phyloP scores from a whole-genome alignment of 225 moss, liverwort and hornwort genomes.

The Physcomitrium patens region DNA sequence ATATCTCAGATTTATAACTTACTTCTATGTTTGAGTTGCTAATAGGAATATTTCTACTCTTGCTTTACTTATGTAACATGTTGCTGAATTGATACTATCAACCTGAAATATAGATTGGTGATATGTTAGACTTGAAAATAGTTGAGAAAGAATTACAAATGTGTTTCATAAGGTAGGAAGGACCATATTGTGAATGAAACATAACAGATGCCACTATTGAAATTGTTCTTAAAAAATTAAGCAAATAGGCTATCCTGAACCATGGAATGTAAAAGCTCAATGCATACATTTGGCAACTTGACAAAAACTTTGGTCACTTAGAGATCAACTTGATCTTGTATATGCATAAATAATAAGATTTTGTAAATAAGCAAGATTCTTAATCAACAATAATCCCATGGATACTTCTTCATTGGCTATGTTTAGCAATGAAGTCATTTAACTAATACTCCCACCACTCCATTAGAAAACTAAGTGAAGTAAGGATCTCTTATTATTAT shows the following conservation, averaged over 20 bases:
- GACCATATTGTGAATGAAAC: slow-evolving; percentile 62
- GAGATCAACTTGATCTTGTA: slow-evolving; percentile 58
- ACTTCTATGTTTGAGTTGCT: slow-evolving; percentile 16
- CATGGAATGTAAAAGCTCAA: slow-evolving; percentile 80
- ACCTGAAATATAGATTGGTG: slow-evolving; percentile 45
- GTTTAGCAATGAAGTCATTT: too few species aligned
- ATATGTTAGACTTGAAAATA: not conserved
- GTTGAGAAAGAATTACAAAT: not conserved
- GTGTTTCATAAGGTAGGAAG: not conserved
- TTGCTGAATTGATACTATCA: slow-evolving; percentile 66
- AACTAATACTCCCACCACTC: too few species aligned
- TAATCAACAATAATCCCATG: too few species aligned
- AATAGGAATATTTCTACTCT: slow-evolving; percentile 57
- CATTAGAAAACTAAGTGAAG: too few species aligned
- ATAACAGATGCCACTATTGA: slow-evolving; percentile 80
- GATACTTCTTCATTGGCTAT: too few species aligned
- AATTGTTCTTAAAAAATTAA: slow-evolving; percentile 66
- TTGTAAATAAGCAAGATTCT: not conserved
- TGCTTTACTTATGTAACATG: slow-evolving; percentile 60
- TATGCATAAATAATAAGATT: slow-evolving; percentile 2
- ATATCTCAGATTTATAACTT: slow-evolving; percentile 53
- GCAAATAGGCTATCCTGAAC: slow-evolving; percentile 56
- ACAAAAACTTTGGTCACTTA: slow-evolving; percentile 72
- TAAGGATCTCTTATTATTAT: too few species aligned
- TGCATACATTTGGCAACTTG: slow-evolving; percentile 66